These are phyloP conservation scores for Exophiala mesophila DNA, from an alignment of 2,329 filamentous ascomycete genomes.

Conservation along the genomic window DNA sequence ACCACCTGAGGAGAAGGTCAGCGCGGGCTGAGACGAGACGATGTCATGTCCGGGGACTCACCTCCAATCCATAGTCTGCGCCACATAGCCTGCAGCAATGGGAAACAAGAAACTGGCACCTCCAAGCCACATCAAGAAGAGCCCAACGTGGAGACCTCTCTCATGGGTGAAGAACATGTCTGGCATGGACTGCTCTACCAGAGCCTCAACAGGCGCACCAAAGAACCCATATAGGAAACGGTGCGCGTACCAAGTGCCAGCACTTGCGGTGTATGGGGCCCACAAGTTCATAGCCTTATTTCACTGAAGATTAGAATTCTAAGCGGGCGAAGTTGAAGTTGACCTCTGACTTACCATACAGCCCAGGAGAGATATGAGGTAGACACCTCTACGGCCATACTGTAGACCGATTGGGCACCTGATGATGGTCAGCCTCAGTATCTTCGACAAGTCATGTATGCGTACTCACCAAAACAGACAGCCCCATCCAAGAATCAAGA, in stretches of 20 bases:
- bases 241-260: conserved; percentile 46
- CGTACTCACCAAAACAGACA: conserved; percentile 43
- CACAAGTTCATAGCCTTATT: conserved; percentile 38
- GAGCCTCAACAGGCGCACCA: conserved; percentile 44
- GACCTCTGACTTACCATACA: too few relatives aligned
- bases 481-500: conserved; percentile 37
- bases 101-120: conserved; percentile 30
- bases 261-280: conserved; percentile 40
- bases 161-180: conserved; percentile 34
- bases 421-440: too few relatives aligned
- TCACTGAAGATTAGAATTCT: too few relatives aligned
- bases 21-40: too few relatives aligned
- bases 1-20: too few relatives aligned
- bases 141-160: conserved; percentile 16
- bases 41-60: neutral
- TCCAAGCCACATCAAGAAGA: conserved; percentile 16
- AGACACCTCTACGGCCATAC: conserved; percentile 33
- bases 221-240: conserved; percentile 46
- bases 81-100: conserved; percentile 37
- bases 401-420: conserved; percentile 45
- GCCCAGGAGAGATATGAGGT: conserved; percentile 28
- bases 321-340: too few relatives aligned
- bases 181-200: conserved; percentile 45
- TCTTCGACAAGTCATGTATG: too few relatives aligned
- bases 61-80: conserved; percentile 43